Conservation (phyloP, 495 filamentous ascomycete genomes). For the Apodospora peruviana region DNA sequence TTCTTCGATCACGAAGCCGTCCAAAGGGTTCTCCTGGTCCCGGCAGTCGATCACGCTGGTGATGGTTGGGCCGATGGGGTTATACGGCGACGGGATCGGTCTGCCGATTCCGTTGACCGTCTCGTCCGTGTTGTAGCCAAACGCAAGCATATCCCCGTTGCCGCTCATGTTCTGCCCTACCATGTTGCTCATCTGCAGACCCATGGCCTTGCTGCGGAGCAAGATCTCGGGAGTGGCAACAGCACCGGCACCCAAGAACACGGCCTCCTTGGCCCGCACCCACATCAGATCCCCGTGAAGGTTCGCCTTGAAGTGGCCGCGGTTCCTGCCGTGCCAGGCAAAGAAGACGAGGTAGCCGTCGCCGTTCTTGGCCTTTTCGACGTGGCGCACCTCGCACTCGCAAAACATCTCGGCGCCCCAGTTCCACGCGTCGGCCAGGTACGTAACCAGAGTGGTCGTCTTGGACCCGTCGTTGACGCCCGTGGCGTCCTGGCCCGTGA, state of each 20-base stretch:
- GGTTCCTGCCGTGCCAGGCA: constrained; percentile 58
- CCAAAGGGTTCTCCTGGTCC: constrained; percentile 47
- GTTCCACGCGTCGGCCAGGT: constrained; percentile 68
- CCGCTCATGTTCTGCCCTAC: constrained; percentile 61
- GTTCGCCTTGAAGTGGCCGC: constrained; percentile 50
- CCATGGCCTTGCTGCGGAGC: constrained; percentile 55
- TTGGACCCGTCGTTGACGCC: constrained; percentile 67
- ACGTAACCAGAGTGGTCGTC: constrained; percentile 58
- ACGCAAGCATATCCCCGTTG: constrained; percentile 62
- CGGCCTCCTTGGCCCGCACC: constrained; percentile 57
- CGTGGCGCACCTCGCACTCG: constrained; percentile 61
- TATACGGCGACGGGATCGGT: constrained; percentile 38
- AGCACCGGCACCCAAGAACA: constrained; percentile 57
- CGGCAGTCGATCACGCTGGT: constrained; percentile 61
- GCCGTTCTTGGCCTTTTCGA: constrained; percentile 46
- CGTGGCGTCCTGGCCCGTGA: constrained; percentile 57
- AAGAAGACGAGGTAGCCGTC: constrained; percentile 59
- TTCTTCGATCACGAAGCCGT: constrained; percentile 63
- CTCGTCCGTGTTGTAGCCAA: constrained; percentile 56
- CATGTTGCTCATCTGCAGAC: constrained; percentile 50
- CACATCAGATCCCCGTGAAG: constrained; percentile 61
- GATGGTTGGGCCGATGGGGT: constrained; percentile 59
- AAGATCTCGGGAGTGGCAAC: constrained; percentile 63
- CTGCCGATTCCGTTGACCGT: constrained; percentile 53
- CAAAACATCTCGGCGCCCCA: constrained; percentile 72